These are phyloP conservation scores for Sclerotinia sclerotiorum DNA, from an alignment of 2,329 filamentous ascomycete species.

Conservation along the genomic window DNA sequence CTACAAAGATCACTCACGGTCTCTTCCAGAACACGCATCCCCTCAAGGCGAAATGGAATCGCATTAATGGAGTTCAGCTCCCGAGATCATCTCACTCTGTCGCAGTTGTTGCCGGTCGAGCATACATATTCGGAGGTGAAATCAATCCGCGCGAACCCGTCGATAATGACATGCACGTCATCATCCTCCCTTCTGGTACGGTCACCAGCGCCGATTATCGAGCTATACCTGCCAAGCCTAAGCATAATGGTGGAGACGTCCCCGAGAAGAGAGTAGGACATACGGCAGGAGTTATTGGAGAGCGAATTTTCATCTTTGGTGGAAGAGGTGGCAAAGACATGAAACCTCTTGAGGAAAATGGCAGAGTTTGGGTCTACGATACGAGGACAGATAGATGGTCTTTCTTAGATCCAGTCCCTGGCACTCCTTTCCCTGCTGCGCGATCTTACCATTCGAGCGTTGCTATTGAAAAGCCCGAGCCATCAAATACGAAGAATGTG, in stretches of 20 bases:
- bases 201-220: constrained; percentile 59
- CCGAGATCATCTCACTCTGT: constrained; percentile 74
- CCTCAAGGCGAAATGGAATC: constrained; percentile 61
- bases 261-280: constrained; percentile 72
- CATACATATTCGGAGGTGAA: constrained; percentile 78
- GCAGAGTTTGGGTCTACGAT: constrained; percentile 75
- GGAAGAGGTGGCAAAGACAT: constrained; percentile 70
- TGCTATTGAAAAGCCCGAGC: constrained; percentile 53
- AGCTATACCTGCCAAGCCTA: constrained; percentile 51
- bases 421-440: constrained; percentile 56
- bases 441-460: constrained; percentile 70
- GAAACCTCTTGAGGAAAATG: constrained; percentile 70
- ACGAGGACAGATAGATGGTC: constrained; percentile 64
- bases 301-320: constrained; percentile 77
- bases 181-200: constrained; percentile 59
- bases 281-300: constrained; percentile 65
- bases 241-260: constrained; percentile 47
- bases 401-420: constrained; percentile 56
- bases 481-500: constrained; percentile 33
- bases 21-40: constrained; percentile 36
- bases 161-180: constrained; percentile 69
- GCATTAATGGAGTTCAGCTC: constrained; percentile 54
- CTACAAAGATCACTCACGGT: constrained; percentile 31
- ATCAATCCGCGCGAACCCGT: constrained; percentile 62
- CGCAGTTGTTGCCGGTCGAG: constrained; percentile 57